These are phyloP conservation scores for Cryphonectria nitschkei DNA, from an alignment of 2,329 filamentous ascomycete species.

Conservation along the genomic window DNA sequence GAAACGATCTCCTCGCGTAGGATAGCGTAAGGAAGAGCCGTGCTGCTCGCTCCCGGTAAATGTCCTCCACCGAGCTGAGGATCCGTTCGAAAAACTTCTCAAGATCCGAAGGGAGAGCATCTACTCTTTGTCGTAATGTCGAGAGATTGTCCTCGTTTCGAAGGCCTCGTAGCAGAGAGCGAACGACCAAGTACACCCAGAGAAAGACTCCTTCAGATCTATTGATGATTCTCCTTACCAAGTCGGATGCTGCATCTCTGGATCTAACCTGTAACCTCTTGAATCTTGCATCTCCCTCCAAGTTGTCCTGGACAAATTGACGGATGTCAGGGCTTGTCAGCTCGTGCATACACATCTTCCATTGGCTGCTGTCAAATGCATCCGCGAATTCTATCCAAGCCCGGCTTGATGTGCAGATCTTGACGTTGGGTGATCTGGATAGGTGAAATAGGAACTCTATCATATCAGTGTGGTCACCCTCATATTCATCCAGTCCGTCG, in stretches of 20 bases:
- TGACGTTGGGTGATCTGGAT: constrained; percentile 14
- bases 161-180: constrained; percentile 8
- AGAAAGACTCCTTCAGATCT: constrained; percentile 29
- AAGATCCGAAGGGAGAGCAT: not conserved
- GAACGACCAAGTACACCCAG: constrained; percentile 27
- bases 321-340: constrained; percentile 26
- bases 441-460: not conserved
- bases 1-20: constrained; percentile 5
- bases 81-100: constrained; percentile 15
- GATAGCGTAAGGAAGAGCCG: constrained; percentile 14
- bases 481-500: constrained; percentile 30
- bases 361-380: constrained; percentile 4
- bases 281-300: not conserved
- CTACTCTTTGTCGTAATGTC: constrained; percentile 1
- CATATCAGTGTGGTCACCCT: constrained; percentile 26
- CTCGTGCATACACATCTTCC: constrained; percentile 28
- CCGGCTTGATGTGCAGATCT: constrained; percentile 28
- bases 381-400: constrained; percentile 26
- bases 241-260: not conserved
- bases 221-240: constrained; percentile 11
- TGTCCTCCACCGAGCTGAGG: constrained; percentile 19
- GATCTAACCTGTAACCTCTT: constrained; percentile 3
- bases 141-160: constrained; percentile 9
- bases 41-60: not conserved
- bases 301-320: constrained; percentile 7